Percentiles rank a stretch among this genome's conserved stretches.
Evolutionary conservation across 2,329 filamentous ascomycete genomes (phyloP).

Genomic region (Trichoderma gracile): DNA sequence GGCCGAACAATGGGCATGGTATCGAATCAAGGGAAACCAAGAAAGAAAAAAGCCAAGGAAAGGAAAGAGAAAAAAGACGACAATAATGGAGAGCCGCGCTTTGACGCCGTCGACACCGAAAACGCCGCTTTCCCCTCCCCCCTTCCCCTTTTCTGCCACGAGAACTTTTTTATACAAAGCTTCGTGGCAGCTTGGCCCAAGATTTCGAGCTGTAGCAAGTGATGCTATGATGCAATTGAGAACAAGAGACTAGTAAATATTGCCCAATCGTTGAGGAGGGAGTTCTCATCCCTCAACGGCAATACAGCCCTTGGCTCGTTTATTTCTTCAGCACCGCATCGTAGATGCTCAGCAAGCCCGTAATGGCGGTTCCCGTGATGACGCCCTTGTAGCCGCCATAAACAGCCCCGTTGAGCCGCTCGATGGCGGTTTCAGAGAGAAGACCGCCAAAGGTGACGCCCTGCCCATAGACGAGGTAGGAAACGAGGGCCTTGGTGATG

Average conservation of each 20-base stretch:
- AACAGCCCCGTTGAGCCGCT: constrained; percentile 64
- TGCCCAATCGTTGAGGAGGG: background rate
- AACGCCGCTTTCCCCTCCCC: constrained; percentile 33
- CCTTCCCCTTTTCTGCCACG: background rate
- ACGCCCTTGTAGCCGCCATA: constrained; percentile 72
- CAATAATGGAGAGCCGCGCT: constrained; percentile 26
- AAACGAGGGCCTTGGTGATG: constrained; percentile 78
- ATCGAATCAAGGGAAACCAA: constrained; percentile 31
- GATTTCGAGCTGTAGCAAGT: background rate
- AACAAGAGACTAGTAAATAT: background rate
- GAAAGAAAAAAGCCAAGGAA: background rate
- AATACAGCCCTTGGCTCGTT: constrained; percentile 7
- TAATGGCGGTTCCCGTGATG: constrained; percentile 67
- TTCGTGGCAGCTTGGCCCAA: background rate
- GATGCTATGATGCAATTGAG: background rate
- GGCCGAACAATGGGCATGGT: constrained; percentile 30
- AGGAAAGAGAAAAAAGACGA: background rate
- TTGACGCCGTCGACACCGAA: constrained; percentile 36
- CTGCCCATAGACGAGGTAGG: constrained; percentile 77
- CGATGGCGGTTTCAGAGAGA: constrained; percentile 60
- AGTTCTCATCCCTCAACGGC: background rate
- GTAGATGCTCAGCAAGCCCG: constrained; percentile 69
- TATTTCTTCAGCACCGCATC: constrained; percentile 74
- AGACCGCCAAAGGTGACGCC: constrained; percentile 63
- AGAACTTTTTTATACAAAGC: background rate